These are phyloP conservation scores for Metrosideros polymorpha DNA, from an alignment of 441 rosid species.

Conservation along the genomic window DNA sequence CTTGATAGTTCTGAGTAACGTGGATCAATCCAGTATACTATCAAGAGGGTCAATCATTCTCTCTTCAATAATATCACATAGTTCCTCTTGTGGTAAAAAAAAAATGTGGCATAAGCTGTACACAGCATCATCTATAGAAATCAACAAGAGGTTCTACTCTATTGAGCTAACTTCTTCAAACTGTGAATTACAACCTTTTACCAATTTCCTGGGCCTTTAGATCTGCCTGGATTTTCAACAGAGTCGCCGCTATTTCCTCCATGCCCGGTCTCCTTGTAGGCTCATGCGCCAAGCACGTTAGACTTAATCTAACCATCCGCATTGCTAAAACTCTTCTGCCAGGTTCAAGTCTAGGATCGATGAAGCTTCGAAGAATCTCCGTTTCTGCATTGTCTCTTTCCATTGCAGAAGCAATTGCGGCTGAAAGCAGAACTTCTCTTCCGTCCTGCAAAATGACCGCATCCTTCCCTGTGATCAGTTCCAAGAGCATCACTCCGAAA, in stretches of 20 bases:
- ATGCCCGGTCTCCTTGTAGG: constrained; percentile 26
- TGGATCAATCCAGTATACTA: neutral
- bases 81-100: neutral
- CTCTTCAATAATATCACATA: neutral
- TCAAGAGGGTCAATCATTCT: neutral
- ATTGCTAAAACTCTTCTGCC: neutral
- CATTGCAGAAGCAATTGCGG: neutral
- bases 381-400: constrained; percentile 15
- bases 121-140: neutral
- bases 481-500: constrained; percentile 30
- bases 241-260: constrained; percentile 23
- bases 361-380: constrained; percentile 3
- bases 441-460: constrained; percentile 19
- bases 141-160: neutral
- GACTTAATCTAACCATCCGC: constrained; percentile 17
- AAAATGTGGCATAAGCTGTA: neutral
- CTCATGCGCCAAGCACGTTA: constrained; percentile 19
- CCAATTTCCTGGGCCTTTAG: neutral
- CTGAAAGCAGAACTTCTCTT: constrained; percentile 17
- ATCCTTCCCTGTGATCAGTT: constrained; percentile 29
- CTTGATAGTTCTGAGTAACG: neutral
- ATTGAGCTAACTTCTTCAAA: neutral
- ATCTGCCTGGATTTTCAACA: constrained; percentile 26
- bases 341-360: constrained; percentile 14
- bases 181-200: neutral